Base-by-base conservation (phyloP, 176 grass and related monocot species). In the Poa annua region DNA sequence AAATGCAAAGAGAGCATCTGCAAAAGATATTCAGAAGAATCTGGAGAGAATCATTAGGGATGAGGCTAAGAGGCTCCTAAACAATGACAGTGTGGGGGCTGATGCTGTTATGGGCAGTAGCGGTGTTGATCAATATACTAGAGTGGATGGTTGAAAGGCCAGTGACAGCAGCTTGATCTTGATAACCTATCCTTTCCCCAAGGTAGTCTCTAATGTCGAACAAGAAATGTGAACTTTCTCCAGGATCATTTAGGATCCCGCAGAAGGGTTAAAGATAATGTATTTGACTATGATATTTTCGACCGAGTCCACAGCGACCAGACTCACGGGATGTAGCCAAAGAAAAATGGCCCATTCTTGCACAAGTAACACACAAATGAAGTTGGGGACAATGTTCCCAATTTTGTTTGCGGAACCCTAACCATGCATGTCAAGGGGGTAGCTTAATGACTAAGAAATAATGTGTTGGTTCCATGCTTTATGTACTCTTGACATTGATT, bases 151-250 rank as follows among this genome's bases (percentile, higher is more conserved):
- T 87, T 90, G 22, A 93, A 93, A 88, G 93, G 93, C 49, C 87
- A 88, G 85, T 77, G 91, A 22, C 92, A 92, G 68, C 39, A 92
- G 39, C 96, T 99, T 75, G 96, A 99, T 86, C 89, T 99, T 68
- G 96, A 96, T 24, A 93, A 75, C 82, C 85, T 99, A 12, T 86
- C 89, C 20, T 99, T 99, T 65, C 83, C 88, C 13, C 91, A 99
- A 79, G 96, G 96, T 47, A 87, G 96, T 60, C 88, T 96, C 76
- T 99, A 60, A 99, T 93, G 91, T 86, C 96, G 71, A 92, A 90
- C 70, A 95, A 90, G 80, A 96, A 93, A 85, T 96, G 93, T 36
- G 92, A 91, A 32, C 89, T 99, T 63, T 93, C 90, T 75, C 81
- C 80, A 34, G 82, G 91, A 59, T 93, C 93, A 44, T 93, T 88